phyloP scores from a whole-genome alignment of 345 rosid species.

The Populus simonii region DNA sequence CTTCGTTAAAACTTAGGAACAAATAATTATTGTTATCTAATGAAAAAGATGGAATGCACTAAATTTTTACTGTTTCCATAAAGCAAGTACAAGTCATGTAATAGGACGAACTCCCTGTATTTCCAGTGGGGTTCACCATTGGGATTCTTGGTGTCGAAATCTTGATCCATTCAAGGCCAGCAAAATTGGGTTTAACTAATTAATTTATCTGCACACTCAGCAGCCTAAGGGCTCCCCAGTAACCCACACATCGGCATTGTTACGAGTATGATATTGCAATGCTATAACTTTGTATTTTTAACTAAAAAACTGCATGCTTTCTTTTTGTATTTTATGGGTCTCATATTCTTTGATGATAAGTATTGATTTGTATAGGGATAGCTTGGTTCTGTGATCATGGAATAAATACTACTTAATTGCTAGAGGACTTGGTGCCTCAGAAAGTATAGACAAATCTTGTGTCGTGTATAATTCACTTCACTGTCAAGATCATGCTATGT shows the following conservation, averaged over 20 bases:
- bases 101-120: neutral
- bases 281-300: too few relatives aligned
- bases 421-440: slow-evolving; percentile 36
- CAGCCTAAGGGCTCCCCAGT: neutral
- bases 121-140: neutral
- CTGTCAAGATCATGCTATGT: slow-evolving; percentile 32
- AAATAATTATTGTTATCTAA: neutral
- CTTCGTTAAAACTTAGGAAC: neutral
- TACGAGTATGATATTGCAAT: neutral
- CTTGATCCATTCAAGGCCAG: too few relatives aligned
- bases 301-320: neutral
- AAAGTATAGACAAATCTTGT: slow-evolving; percentile 42
- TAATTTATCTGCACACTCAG: neutral
- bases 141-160: neutral
- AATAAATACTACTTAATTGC: slow-evolving; percentile 2
- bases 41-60: slow-evolving; percentile 9
- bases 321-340: slow-evolving; percentile 1
- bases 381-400: slow-evolving; percentile 3
- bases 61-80: neutral
- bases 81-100: neutral
- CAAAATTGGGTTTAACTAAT: neutral
- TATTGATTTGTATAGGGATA: slow-evolving; percentile 7
- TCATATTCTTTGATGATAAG: neutral
- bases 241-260: neutral
- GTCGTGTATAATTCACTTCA: slow-evolving; percentile 26